Evolutionary conservation across 192 early-diverging fungal genomes (phyloP).

Genomic region (Funneliformis mosseae): DNA sequence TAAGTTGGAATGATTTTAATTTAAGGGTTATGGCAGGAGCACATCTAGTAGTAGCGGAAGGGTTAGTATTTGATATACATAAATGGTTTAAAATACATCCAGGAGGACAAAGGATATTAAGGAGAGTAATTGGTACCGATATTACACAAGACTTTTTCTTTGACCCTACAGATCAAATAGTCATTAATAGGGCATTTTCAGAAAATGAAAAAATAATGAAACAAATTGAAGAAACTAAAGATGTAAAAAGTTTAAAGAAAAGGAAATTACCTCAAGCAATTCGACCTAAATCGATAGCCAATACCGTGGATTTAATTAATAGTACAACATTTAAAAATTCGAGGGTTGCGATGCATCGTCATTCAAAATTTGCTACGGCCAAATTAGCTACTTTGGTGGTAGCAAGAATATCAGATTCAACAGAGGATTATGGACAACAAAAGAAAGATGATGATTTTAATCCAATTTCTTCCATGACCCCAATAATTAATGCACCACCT

Average conservation of each 20-base stretch:
- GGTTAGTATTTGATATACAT: slow-evolving; percentile 27
- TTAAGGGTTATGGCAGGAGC: slow-evolving; percentile 5
- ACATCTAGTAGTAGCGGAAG: slow-evolving; percentile 24
- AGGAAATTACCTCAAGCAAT: background rate
- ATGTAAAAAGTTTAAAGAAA: background rate
- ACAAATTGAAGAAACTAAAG: background rate
- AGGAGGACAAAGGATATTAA: slow-evolving; percentile 26
- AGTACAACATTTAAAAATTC: background rate
- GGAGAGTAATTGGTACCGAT: slow-evolving; percentile 33
- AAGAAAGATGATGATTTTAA: background rate
- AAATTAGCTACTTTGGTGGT: slow-evolving; percentile 17
- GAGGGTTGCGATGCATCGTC: slow-evolving; percentile 11
- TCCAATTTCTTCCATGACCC: background rate
- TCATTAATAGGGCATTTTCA: background rate
- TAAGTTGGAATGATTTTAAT: slow-evolving; percentile 6
- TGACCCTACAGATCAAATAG: background rate
- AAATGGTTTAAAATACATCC: slow-evolving; percentile 32
- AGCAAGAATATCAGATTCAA: background rate
- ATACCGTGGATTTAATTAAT: background rate
- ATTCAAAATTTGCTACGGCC: slow-evolving; percentile 19
- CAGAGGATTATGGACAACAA: background rate
- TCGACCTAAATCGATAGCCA: background rate
- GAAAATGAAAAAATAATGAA: background rate
- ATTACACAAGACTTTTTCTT: slow-evolving; percentile 13
- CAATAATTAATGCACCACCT: background rate